These are phyloP conservation scores for Suillus brevipes DNA, from an alignment of 768 basidiomycete species.

Conservation along the genomic window DNA sequence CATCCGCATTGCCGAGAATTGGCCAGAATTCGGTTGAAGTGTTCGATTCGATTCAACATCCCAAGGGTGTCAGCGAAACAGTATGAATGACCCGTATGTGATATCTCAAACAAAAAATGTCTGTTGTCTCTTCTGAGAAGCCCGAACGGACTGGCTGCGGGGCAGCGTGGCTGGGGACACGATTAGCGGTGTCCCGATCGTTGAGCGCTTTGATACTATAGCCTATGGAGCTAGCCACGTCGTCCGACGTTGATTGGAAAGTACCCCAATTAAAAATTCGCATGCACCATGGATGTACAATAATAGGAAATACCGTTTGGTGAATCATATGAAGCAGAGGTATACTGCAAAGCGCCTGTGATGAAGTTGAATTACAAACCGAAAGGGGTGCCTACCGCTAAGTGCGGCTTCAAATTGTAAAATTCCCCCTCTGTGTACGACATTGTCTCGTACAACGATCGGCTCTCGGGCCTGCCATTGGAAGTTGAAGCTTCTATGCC, in stretches of 20 bases:
- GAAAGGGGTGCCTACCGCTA: too few species aligned
- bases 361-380: neutral
- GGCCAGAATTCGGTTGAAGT: too few species aligned
- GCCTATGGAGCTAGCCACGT: neutral
- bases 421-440: neutral
- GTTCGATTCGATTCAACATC: too few species aligned
- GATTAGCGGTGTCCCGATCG: too few species aligned
- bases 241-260: neutral
- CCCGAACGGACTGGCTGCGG: neutral
- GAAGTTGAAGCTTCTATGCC: neutral
- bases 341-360: too few species aligned
- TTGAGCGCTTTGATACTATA: neutral
- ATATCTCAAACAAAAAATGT: neutral
- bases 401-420: neutral
- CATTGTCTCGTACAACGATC: neutral
- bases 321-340: too few species aligned
- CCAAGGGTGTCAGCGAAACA: too few species aligned
- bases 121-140: neutral
- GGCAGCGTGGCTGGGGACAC: neutral
- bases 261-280: neutral
- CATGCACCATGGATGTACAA: neutral
- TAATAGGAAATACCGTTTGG: too few species aligned
- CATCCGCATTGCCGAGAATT: too few species aligned
- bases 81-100: too few species aligned
- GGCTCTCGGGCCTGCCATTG: neutral